Percentiles rank a stretch among this genome's conserved stretches.
Evolutionary conservation across 495 filamentous ascomycete species (phyloP).

Genomic region (Pseudoneurospora amorphoporcata): DNA sequence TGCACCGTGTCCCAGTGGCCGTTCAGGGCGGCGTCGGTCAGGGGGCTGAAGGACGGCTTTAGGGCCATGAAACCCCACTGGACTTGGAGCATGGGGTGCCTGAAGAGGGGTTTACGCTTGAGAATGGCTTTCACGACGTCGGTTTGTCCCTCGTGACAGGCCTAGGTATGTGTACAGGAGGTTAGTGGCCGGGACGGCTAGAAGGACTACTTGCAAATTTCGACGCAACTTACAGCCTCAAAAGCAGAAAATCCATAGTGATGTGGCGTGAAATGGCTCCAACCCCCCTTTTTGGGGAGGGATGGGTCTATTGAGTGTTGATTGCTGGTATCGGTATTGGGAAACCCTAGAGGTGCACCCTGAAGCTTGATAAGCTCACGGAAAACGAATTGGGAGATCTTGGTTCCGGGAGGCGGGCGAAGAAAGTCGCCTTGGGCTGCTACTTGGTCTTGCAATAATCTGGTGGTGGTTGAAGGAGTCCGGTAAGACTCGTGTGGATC

Average conservation of each 20-base stretch:
- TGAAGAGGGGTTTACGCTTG: not conserved
- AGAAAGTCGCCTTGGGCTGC: not conserved
- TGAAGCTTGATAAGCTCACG: not conserved
- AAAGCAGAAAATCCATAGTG: not conserved
- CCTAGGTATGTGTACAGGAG: not conserved
- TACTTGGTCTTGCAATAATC: not conserved
- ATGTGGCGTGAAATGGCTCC: not conserved
- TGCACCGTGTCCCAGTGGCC: not conserved
- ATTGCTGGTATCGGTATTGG: not conserved
- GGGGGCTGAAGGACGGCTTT: not conserved
- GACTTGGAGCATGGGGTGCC: not conserved
- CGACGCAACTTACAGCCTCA: not conserved
- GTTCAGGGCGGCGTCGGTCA: not conserved
- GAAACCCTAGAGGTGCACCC: not conserved
- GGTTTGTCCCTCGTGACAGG: not conserved
- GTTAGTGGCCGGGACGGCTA: not conserved
- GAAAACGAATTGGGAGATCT: not conserved
- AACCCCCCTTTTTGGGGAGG: not conserved
- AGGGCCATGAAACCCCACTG: not conserved
- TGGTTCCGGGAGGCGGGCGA: not conserved
- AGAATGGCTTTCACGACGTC: not conserved
- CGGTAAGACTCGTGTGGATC: not conserved
- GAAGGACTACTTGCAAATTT: not conserved
- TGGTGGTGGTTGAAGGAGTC: not conserved
- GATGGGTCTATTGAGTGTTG: not conserved